Evolutionary conservation across 2,329 filamentous ascomycete genomes (phyloP).

Genomic region (Acephala macrosclerotiorum): DNA sequence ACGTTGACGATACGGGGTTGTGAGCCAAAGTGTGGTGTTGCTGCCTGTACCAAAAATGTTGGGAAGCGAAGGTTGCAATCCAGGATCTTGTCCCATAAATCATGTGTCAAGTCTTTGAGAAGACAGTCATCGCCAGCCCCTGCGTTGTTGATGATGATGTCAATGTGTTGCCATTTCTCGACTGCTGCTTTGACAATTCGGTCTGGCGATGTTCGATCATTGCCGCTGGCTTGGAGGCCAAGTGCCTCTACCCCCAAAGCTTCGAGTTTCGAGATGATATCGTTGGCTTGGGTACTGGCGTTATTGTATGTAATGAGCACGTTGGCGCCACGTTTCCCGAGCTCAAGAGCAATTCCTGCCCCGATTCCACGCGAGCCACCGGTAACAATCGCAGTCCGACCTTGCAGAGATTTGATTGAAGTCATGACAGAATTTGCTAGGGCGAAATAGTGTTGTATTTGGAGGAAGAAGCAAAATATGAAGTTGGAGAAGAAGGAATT

Average conservation of each 20-base stretch:
- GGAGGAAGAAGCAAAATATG: too few species aligned
- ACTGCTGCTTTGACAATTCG: slow-evolving; percentile 57
- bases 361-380: slow-evolving; percentile 64
- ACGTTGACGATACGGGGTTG: slow-evolving; percentile 64
- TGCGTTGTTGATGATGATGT: slow-evolving; percentile 63
- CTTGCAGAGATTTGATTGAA: slow-evolving; percentile 6
- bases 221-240: background rate
- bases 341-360: slow-evolving; percentile 61
- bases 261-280: too few species aligned
- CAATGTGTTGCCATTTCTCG: slow-evolving; percentile 58
- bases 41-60: slow-evolving; percentile 60
- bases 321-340: slow-evolving; percentile 60
- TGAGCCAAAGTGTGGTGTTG: slow-evolving; percentile 56
- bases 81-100: slow-evolving; percentile 60
- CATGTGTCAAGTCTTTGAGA: slow-evolving; percentile 51
- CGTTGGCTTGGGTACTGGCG: background rate
- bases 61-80: slow-evolving; percentile 63
- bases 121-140: slow-evolving; percentile 45
- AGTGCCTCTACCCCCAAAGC: too few species aligned
- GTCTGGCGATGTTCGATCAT: slow-evolving; percentile 34
- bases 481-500: too few species aligned
- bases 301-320: slow-evolving; percentile 42
- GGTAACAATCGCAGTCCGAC: slow-evolving; percentile 36
- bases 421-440: too few species aligned
- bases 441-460: too few species aligned